Evolutionary conservation across 805 yeast genomes (phyloP).

Genomic region (Lipomyces yamanashiensis): DNA sequence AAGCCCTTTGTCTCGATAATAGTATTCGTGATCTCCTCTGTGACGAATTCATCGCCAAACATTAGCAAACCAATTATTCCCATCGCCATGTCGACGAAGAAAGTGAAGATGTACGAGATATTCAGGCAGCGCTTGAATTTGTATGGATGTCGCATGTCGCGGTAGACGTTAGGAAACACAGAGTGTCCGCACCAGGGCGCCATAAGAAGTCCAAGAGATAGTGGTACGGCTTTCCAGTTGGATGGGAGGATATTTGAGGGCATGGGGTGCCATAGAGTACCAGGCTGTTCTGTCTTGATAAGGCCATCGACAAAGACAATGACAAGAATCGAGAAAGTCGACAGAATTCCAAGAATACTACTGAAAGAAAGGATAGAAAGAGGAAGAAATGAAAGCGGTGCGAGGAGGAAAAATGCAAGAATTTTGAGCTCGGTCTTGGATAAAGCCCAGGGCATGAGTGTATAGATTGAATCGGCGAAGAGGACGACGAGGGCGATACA

Average conservation of each 20-base stretch:
- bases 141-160: conserved; percentile 74
- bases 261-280: conserved; percentile 69
- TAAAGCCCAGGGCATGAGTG: conserved; percentile 49
- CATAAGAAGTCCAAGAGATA: conserved; percentile 48
- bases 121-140: conserved; percentile 60
- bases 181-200: conserved; percentile 90
- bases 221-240: conserved; percentile 52
- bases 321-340: conserved; percentile 68
- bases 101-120: conserved; percentile 62
- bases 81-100: conserved; percentile 62
- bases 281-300: conserved; percentile 65
- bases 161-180: conserved; percentile 73
- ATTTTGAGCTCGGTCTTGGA: conserved; percentile 64
- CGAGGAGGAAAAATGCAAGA: conserved; percentile 63
- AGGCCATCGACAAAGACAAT: conserved; percentile 68
- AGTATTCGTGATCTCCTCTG: conserved; percentile 62
- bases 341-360: conserved; percentile 69
- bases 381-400: conserved; percentile 84
- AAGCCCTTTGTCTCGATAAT: conserved; percentile 68
- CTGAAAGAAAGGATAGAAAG: conserved; percentile 71
- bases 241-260: conserved; percentile 73
- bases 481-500: conserved; percentile 81
- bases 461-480: conserved; percentile 83
- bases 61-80: conserved; percentile 72
- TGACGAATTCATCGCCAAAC: conserved; percentile 62